Conservation (phyloP, 345 rosid species). For the Trapa incisa region DNA sequence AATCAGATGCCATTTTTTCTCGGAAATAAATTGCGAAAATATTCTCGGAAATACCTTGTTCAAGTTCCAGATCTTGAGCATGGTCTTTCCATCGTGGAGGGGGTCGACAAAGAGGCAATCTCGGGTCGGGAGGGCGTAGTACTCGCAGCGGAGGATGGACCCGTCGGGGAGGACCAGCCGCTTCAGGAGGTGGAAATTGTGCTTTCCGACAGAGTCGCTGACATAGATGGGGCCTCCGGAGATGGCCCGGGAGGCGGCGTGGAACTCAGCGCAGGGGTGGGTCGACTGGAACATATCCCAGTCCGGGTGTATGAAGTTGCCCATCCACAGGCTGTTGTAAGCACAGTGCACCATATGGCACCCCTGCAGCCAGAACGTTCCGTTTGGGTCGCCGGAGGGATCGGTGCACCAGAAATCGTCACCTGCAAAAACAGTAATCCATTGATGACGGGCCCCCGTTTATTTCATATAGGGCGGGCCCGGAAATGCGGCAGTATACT, state of each 20-base stretch:
- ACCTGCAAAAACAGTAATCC: constrained; percentile 22
- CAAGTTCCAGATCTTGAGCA: constrained; percentile 98
- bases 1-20: background rate
- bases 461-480: too few species aligned
- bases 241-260: constrained; percentile 91
- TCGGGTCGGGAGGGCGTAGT: constrained; percentile 80
- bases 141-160: constrained; percentile 63
- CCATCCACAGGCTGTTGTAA: constrained; percentile 99
- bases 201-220: constrained; percentile 73
- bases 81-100: constrained; percentile 94
- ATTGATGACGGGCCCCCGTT: background rate
- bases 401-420: constrained; percentile 99
- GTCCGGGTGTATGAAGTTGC: constrained; percentile 94
- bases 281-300: constrained; percentile 99
- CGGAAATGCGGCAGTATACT: too few species aligned
- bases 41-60: constrained; percentile 46
- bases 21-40: too few species aligned
- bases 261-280: constrained; percentile 89
- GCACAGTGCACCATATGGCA: constrained; percentile 99
- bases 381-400: constrained; percentile 91
- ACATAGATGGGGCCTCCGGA: constrained; percentile 89
- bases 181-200: constrained; percentile 55
- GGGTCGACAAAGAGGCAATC: constrained; percentile 86
- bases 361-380: constrained; percentile 97
- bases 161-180: constrained; percentile 70